Conservation (phyloP, 805 yeast species). For the Saccharomycopsis schoenii region DNA sequence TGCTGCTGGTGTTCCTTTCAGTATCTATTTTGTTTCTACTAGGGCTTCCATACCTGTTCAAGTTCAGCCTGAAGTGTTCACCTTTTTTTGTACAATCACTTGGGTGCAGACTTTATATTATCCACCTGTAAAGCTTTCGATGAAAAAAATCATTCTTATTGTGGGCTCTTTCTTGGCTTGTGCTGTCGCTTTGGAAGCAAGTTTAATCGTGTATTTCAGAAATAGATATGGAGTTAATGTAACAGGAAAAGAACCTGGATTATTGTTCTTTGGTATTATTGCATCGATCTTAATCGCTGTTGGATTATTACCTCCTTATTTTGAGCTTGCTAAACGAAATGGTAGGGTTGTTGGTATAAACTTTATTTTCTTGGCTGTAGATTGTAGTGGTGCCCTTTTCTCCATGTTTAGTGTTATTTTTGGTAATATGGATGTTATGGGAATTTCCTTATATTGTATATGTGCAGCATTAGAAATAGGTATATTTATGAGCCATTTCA, state of each 20-base stretch:
- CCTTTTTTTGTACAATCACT: constrained; percentile 54
- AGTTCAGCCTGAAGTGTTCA: constrained; percentile 82
- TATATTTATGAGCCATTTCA: constrained; percentile 54
- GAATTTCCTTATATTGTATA: constrained; percentile 63
- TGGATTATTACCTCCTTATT: constrained; percentile 85
- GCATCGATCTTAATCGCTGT: constrained; percentile 67
- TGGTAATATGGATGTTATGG: constrained; percentile 67
- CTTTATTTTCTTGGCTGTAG: constrained; percentile 66
- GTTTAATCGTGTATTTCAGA: constrained; percentile 61
- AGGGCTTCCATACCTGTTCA: constrained; percentile 68
- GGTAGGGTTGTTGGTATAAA: constrained; percentile 89
- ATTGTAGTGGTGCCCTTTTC: constrained; percentile 73
- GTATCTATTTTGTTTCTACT: constrained; percentile 68
- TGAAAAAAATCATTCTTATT: constrained; percentile 28
- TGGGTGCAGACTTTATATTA: constrained; percentile 62
- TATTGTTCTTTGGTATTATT: constrained; percentile 65
- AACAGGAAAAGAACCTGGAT: constrained; percentile 50
- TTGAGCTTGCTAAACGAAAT: constrained; percentile 65
- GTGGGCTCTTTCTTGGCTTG: constrained; percentile 32
- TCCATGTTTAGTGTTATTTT: constrained; percentile 54
- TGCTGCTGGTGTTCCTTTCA: constrained; percentile 68
- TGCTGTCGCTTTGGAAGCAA: constrained; percentile 55
- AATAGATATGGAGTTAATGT: constrained; percentile 35
- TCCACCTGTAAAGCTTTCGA: constrained; percentile 49
- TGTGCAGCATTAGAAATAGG: constrained; percentile 74